phyloP scores from a whole-genome alignment of 1,139 yeast genomes.

The Candida mesenterica region DNA sequence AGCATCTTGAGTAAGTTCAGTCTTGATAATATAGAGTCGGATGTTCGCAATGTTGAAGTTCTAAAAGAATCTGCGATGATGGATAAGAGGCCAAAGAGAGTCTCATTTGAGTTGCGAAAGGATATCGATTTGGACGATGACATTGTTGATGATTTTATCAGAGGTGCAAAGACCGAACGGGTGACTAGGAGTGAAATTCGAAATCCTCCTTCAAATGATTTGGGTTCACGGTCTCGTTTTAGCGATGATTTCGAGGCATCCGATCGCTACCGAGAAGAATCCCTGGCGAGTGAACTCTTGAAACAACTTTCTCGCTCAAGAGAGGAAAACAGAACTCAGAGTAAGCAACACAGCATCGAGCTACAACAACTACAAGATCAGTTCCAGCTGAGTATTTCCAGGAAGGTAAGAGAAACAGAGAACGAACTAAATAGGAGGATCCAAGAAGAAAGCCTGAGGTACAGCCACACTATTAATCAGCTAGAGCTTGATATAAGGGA shows the following conservation, averaged over 20 bases:
- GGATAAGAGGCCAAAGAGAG: slow-evolving; percentile 3
- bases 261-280: no score
- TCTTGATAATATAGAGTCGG: slow-evolving; percentile 7
- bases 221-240: no score
- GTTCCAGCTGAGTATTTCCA: not conserved
- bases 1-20: slow-evolving; percentile 12
- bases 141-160: slow-evolving; percentile 10
- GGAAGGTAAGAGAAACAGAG: not conserved
- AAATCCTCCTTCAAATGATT: no score
- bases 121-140: slow-evolving; percentile 11
- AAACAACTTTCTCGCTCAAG: not conserved
- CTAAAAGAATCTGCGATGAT: slow-evolving; percentile 4
- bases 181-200: not conserved
- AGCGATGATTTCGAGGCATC: not conserved
- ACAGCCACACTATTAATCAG: no score
- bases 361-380: not conserved
- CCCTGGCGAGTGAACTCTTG: no score
- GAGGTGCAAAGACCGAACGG: slow-evolving; percentile 1
- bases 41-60: slow-evolving; percentile 11
- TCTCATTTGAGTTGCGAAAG: slow-evolving; percentile 5
- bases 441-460: no score
- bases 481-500: no score
- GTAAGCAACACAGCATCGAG: not conserved
- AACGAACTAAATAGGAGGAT: no score
- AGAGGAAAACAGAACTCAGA: not conserved